Conservation (phyloP, 345 rosid genomes). For the Atalantia buxifolia region DNA sequence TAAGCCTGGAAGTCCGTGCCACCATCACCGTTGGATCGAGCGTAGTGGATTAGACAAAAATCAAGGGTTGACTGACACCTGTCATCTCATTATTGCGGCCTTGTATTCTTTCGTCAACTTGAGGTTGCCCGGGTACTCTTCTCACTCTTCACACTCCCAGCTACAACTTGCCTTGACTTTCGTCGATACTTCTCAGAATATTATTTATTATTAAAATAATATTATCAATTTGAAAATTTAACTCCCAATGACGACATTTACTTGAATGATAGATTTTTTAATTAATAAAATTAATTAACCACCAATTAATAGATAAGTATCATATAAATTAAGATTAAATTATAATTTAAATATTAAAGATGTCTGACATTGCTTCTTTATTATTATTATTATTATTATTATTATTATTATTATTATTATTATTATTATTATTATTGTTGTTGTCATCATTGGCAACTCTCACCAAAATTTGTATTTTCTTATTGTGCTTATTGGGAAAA, state of each 20-base stretch:
- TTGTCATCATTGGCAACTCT: background rate
- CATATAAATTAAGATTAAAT: too few species aligned
- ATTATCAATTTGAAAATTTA: too few species aligned
- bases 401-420: too few species aligned
- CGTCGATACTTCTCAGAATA: background rate
- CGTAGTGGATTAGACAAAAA: background rate
- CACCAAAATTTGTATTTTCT: background rate
- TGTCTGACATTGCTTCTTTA: too few species aligned
- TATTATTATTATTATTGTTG: too few species aligned
- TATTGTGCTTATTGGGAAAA: background rate
- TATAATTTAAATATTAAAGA: too few species aligned
- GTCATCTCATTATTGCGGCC: conserved; percentile 6
- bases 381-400: too few species aligned
- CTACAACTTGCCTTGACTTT: conserved; percentile 16
- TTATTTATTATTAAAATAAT: too few species aligned
- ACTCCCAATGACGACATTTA: background rate
- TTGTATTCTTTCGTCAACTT: conserved; percentile 24
- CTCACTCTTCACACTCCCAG: background rate
- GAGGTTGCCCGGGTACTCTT: conserved; percentile 15
- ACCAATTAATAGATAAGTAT: too few species aligned
- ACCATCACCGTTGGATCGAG: conserved; percentile 50
- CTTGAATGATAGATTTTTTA: too few species aligned
- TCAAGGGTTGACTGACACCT: conserved; percentile 30
- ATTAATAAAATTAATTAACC: too few species aligned
- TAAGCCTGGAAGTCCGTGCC: conserved; percentile 34